Evolutionary conservation across 2,329 filamentous ascomycete genomes (phyloP).

Genomic region (Arthrinium puccinioides): DNA sequence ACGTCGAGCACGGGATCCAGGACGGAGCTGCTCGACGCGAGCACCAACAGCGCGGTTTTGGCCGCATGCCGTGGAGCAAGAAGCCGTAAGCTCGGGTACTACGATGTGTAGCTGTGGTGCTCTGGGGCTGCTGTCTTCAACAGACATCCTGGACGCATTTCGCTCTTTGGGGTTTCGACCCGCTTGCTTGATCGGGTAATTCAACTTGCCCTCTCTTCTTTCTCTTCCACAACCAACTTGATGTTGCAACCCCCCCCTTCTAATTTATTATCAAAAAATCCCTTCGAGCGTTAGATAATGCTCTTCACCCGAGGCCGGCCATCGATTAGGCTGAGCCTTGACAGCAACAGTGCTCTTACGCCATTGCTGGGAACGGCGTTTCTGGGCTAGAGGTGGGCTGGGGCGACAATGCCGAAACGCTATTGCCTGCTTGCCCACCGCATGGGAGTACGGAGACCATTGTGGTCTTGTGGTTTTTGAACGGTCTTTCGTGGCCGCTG

Average conservation of each 20-base stretch:
- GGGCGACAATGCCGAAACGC: slow-evolving; percentile 32
- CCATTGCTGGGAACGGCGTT: slow-evolving; percentile 26
- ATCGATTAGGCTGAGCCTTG: slow-evolving; percentile 14
- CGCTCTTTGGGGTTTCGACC: too few relatives aligned
- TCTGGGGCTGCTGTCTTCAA: neutral
- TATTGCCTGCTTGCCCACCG: slow-evolving; percentile 22
- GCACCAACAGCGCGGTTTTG: slow-evolving; percentile 49
- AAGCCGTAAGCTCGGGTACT: slow-evolving; percentile 12
- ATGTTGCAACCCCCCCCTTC: too few relatives aligned
- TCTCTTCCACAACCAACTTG: slow-evolving; percentile 9
- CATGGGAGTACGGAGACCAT: slow-evolving; percentile 8
- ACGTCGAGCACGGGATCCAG: slow-evolving; percentile 36
- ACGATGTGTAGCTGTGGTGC: neutral
- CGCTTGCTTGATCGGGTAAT: slow-evolving; percentile 7
- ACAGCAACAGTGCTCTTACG: slow-evolving; percentile 30
- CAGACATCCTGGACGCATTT: too few relatives aligned
- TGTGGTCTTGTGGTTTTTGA: slow-evolving; percentile 14
- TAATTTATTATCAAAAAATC: too few relatives aligned
- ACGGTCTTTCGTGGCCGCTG: neutral
- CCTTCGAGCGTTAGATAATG: slow-evolving; percentile 18
- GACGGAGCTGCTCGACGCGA: slow-evolving; percentile 57
- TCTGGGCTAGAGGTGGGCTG: slow-evolving; percentile 11
- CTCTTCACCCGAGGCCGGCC: slow-evolving; percentile 18
- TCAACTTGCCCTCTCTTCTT: slow-evolving; percentile 6
- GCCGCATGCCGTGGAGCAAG: slow-evolving; percentile 30